Evolutionary conservation across 768 basidiomycete species (phyloP), one percentile per base, ranked within the genome.

Genomic region (Cyathus striatus): DNA sequence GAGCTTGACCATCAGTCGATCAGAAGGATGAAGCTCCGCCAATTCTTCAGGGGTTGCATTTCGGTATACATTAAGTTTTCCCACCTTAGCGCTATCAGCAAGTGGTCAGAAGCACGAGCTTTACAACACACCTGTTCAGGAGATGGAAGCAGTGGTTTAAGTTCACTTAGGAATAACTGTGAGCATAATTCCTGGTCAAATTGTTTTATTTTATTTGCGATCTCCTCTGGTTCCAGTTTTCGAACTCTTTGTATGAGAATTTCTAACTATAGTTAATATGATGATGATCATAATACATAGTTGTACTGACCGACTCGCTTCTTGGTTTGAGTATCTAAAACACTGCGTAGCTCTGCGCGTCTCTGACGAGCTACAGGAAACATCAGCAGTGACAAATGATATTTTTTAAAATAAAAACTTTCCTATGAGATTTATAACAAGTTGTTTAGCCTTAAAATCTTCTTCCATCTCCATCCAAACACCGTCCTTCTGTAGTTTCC

Each of bases 401-500:
- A 7, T 36, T 36, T 36, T 18, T 32, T 33, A 42, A 27, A 18
- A 46, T 40, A 46, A 49, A n/a, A 27, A 49, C 70, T 47, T 57
- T 90, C 91, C 86, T 71, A 96, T 80, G 9, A 93, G 66, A 56
- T 90, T 91, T 46, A 89, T 87, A 44, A 95, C 92, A 38, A 94
- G 72, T 60, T 96, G 90, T 63, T 93, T 93, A 14, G 93, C 93
- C 58, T 93, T 91, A 70, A 99, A 99, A 59, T 93, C 93, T 56
- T 95, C 87, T 61, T 98, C 93, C 88, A 99, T 97, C 66, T 93
- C 86, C 55, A 75, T 76, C 86, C 93, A 97, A 12, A 99, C 81
- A 34, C 93, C 90, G 54, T 92, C 89, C 40, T 69, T 63, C 54
- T 86, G 83, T 37, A 99, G 65, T 61, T 88, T 89, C 60, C 81